phyloP scores from a whole-genome alignment of 2,329 filamentous ascomycete genomes.

The Apiospora koreana region DNA sequence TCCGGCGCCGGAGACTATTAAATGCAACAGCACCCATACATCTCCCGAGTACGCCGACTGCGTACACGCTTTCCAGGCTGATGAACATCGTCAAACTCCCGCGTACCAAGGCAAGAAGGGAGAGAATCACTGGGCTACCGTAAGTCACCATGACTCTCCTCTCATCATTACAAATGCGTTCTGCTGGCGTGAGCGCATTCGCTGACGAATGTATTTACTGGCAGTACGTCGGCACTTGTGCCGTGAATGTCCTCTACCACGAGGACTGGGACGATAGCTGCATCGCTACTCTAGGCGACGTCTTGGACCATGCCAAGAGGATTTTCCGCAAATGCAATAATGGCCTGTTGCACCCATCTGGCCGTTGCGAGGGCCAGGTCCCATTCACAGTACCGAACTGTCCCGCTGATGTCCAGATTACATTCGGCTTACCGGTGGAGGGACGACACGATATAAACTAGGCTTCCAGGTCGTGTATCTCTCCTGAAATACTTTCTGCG shows the following conservation, averaged over 20 bases:
- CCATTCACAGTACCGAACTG: neutral
- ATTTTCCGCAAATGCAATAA: neutral
- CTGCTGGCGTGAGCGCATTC: neutral
- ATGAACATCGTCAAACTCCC: neutral
- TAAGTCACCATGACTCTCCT: neutral
- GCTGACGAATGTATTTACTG: neutral
- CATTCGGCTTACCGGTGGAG: too few relatives aligned
- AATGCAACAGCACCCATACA: neutral
- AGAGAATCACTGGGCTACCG: neutral
- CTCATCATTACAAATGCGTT: too few relatives aligned
- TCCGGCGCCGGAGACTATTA: neutral
- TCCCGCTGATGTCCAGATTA: neutral
- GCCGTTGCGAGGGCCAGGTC: neutral
- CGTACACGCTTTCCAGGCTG: neutral
- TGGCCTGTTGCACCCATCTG: neutral
- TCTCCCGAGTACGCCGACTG: neutral
- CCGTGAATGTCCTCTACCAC: neutral
- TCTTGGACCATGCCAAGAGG: neutral
- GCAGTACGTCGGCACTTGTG: neutral
- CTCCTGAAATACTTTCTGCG: too few relatives aligned
- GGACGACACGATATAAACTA: too few relatives aligned
- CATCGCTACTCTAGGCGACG: neutral
- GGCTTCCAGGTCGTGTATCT: too few relatives aligned
- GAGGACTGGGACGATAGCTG: neutral
- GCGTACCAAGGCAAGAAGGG: neutral